phyloP scores from a whole-genome alignment of 441 rosid genomes.

The Pelargonium australe region DNA sequence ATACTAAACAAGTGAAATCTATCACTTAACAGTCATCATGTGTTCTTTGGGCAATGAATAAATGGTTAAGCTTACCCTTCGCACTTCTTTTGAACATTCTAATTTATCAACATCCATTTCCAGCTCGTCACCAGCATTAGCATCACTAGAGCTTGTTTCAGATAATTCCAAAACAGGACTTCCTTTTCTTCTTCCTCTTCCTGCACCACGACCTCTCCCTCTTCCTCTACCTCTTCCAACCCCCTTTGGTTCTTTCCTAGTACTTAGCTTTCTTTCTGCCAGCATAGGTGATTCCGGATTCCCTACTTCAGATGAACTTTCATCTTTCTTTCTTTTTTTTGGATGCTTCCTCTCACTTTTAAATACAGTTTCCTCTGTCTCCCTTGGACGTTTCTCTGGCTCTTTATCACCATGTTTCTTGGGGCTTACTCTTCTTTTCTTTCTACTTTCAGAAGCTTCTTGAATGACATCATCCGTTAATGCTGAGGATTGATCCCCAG shows the following conservation, averaged over 20 bases:
- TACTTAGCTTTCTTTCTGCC: constrained; percentile 13
- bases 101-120: constrained; percentile 27
- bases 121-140: constrained; percentile 25
- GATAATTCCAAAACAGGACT: constrained; percentile 31
- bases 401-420: constrained; percentile 30
- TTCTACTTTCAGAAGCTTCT: constrained; percentile 37
- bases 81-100: constrained; percentile 32
- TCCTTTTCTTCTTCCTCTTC: constrained; percentile 35
- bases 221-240: constrained; percentile 38
- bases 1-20: constrained; percentile 2
- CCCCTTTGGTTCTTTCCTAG: constrained; percentile 26
- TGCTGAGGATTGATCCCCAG: constrained; percentile 43
- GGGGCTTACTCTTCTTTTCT: constrained; percentile 29
- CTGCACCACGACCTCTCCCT: constrained; percentile 33
- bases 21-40: not conserved
- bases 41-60: constrained; percentile 5
- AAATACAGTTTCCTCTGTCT: constrained; percentile 25
- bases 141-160: constrained; percentile 43
- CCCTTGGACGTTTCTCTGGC: constrained; percentile 29
- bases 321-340: constrained; percentile 29
- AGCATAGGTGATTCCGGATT: constrained; percentile 17
- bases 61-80: constrained; percentile 48
- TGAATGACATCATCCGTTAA: constrained; percentile 35
- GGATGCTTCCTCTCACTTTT: constrained; percentile 33
- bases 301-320: constrained; percentile 23